These are phyloP conservation scores for Phtheirospermum japonicum DNA, from an alignment of 257 asterid species.

Conservation along the genomic window DNA sequence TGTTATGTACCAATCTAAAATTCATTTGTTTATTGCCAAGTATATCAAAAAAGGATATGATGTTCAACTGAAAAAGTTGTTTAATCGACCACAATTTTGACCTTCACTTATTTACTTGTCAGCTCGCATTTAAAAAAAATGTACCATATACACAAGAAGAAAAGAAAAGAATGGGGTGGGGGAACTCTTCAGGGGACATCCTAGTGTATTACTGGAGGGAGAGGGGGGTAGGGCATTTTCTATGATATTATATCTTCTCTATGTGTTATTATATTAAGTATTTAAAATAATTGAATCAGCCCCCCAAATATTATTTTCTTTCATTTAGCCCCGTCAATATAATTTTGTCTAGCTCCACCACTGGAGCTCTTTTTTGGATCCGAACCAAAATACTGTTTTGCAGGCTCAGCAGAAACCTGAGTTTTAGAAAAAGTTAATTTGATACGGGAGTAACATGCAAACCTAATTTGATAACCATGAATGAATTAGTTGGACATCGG, in stretches of 20 bases:
- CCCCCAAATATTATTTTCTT: no score
- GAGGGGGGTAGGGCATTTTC: no score
- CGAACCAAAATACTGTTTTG: not conserved
- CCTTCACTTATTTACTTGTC: slow-evolving; percentile 5
- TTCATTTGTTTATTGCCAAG: slow-evolving; percentile 14
- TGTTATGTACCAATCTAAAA: slow-evolving; percentile 1
- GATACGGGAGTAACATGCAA: not conserved
- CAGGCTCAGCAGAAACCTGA: slow-evolving; percentile 41
- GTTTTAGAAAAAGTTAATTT: not conserved
- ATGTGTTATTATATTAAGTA: no score
- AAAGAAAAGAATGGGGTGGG: no score
- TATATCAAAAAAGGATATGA: slow-evolving; percentile 13
- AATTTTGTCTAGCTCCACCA: no score
- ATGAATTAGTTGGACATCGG: not conserved
- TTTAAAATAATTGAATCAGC: no score
- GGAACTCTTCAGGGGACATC: no score
- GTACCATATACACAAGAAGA: not conserved
- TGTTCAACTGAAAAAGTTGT: slow-evolving; percentile 1
- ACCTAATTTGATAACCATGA: not conserved
- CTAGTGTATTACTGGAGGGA: no score
- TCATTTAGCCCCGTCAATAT: no score
- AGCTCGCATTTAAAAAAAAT: not conserved
- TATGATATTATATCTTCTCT: no score
- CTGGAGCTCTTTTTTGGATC: no score
- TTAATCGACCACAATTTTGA: slow-evolving; percentile 8